Base-by-base conservation (phyloP, 345 rosid species). In the Barbarea vulgaris region DNA sequence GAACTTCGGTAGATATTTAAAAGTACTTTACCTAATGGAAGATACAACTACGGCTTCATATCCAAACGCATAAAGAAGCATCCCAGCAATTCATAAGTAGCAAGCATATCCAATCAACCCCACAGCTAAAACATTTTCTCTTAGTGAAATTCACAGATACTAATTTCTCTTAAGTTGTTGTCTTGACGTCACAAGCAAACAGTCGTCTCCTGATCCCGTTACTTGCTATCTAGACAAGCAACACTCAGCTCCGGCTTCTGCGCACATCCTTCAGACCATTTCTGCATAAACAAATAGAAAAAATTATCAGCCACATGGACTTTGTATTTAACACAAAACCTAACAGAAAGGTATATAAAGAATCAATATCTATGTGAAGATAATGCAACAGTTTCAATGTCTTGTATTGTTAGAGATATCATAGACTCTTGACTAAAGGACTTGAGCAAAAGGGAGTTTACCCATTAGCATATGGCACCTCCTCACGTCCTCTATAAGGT, bases 391-490 rank as follows among this genome's bases (percentile, higher is more conserved):
- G 42, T 24, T 24, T 42, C n/a, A 44, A 31, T 7, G 21, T 50
- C 21, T 19, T 1, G 5, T 50, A 66, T 36, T 21, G 9, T 31
- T 33, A 3, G 31, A 50, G 46, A 50, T 37, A 51, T 4, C 52
- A 60, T 19, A 19, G 8, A 36, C 3, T 9, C 6, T 0, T 2
- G 25, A 71, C 30, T 48, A 36, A 24, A 67, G 11, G 37, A 34
- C 7, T 0, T 1, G 39, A 63, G 64, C 21, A 41, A 30, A 69
- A 46, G 60, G 46, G 25, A 73, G 73, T 56, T 86, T 77, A 95
- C 97, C 99, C 97, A 57, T 92, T 95, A 59, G 93, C 90, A 86
- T 85, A 89, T 46, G 97, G 93, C 65, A 82, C 58, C 78, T 95
- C 97, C 10, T 89, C 97, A 60, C 96, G 91, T 6, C 77, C 94